A percentile compares a stretch with the other conserved stretches of the same genome.
phyloP scores from a whole-genome alignment of 2,329 filamentous ascomycete genomes.

The Orbilia blumenaviensis region DNA sequence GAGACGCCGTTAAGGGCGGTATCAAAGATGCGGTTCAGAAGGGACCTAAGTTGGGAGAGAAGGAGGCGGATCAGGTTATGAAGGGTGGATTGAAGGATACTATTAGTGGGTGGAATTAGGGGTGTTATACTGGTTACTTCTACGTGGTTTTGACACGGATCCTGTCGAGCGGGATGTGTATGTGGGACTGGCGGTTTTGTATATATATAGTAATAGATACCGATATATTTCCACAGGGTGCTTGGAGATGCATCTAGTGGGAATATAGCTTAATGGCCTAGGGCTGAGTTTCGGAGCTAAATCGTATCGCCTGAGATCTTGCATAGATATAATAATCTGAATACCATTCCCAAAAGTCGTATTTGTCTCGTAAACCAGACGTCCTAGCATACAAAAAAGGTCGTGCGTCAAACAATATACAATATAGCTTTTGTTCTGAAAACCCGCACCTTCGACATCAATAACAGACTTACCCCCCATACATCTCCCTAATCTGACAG shows the following conservation, averaged over 20 bases:
- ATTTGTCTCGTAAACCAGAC: slow-evolving; percentile 18
- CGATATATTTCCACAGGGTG: neutral
- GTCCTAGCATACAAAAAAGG: neutral
- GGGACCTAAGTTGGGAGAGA: neutral
- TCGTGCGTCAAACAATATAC: no score
- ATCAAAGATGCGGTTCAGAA: neutral
- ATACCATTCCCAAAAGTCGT: neutral
- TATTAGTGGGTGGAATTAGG: slow-evolving; percentile 20
- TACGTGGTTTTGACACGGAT: no score
- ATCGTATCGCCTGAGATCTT: no score
- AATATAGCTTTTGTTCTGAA: no score
- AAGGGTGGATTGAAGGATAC: slow-evolving; percentile 15
- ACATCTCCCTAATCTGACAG: no score
- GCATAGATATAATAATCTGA: no score
- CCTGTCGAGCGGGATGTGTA: no score
- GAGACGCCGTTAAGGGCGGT: slow-evolving; percentile 14
- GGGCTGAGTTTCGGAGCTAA: no score
- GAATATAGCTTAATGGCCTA: no score
- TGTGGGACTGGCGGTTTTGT: neutral
- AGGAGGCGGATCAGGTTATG: slow-evolving; percentile 14
- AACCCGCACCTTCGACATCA: no score
- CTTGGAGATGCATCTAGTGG: neutral
- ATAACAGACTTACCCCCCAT: neutral
- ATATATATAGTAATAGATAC: no score
- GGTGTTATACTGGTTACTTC: neutral